phyloP scores from a whole-genome alignment of 768 basidiomycete genomes.

The Rhizopogon vinicolor region DNA sequence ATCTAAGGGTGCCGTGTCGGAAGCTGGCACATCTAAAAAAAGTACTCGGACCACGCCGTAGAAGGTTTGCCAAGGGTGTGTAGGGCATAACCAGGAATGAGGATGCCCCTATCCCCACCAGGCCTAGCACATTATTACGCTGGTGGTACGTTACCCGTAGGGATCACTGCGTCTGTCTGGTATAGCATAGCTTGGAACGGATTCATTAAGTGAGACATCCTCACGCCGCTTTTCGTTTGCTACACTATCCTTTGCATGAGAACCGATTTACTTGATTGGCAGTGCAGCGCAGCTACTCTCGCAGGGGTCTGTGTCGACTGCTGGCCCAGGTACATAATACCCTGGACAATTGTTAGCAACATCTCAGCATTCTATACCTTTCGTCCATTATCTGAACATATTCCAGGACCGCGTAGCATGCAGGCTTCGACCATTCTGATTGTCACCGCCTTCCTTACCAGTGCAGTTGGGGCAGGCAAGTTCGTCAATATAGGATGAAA shows the following conservation, averaged over 20 bases:
- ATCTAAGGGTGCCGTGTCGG: too few relatives aligned
- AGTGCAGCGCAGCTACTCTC: neutral
- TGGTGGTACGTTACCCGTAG: neutral
- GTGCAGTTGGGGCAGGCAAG: neutral
- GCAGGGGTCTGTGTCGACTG: neutral
- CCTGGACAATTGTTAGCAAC: neutral
- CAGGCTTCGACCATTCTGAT: neutral
- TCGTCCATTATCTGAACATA: neutral
- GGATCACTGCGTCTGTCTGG: too few relatives aligned
- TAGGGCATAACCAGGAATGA: too few relatives aligned
- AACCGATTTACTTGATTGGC: too few relatives aligned
- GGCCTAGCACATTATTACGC: neutral
- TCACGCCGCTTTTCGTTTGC: neutral
- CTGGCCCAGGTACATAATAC: neutral
- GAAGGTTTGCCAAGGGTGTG: too few relatives aligned
- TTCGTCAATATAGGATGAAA: neutral
- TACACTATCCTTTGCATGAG: neutral
- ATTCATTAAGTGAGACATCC: neutral
- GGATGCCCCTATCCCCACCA: too few relatives aligned
- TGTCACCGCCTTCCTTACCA: neutral
- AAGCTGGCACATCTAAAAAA: too few relatives aligned
- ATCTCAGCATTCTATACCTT: neutral
- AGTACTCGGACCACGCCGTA: too few relatives aligned
- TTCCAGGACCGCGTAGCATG: neutral
- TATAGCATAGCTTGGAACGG: too few relatives aligned